Evolutionary conservation across 1,139 yeast species (phyloP), one percentile per base, ranked within the genome.

Genomic region (Nakaseomyces delphensis): DNA sequence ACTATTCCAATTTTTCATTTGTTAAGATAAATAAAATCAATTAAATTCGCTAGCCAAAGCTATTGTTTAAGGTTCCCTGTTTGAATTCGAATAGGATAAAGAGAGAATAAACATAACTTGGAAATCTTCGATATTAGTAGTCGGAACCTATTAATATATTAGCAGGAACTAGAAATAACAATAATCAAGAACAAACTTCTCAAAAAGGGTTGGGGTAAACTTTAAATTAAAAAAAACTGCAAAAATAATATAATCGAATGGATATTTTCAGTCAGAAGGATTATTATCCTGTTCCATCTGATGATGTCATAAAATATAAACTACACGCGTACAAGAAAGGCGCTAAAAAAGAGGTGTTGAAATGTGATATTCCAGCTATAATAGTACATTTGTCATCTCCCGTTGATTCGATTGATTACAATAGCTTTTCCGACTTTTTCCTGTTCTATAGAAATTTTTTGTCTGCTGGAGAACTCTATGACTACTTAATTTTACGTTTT

Each of bases 341-440:
- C 6, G 6, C 29, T 18, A 48, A 48, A 30, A 43, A 42, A 14
- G 68, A 43, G 60, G 56, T 60, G 3, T 40, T 53, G 11, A 52
- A 49, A 36, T 50, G 59, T 9, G 67, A 65, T 43, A 45, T 65
- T 11, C 64, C 69, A 45, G 82, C 87, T 1, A 67, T 87, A 27
- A 66, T 87, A 5, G 80, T 81, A 3, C 81, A 83, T 49, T 64
- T 89, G 43, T 83, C 96, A 1, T 78, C 91, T 7, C 93, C 95
- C 7, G 77, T 76, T 36, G 73, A 80, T 42, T 43, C 55, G 6
- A 75, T 87, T 20, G 93, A 86, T 60, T 89, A 91, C 59, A 76
- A 78, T 48, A 70, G 83, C 39, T 67, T 85, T 42, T 76, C 91
- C 42, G 96, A 89, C 63, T 87, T 91, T 60, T 85, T 91, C 60